phyloP scores from a whole-genome alignment of 495 filamentous ascomycete species.

The Penicillium pulvis region DNA sequence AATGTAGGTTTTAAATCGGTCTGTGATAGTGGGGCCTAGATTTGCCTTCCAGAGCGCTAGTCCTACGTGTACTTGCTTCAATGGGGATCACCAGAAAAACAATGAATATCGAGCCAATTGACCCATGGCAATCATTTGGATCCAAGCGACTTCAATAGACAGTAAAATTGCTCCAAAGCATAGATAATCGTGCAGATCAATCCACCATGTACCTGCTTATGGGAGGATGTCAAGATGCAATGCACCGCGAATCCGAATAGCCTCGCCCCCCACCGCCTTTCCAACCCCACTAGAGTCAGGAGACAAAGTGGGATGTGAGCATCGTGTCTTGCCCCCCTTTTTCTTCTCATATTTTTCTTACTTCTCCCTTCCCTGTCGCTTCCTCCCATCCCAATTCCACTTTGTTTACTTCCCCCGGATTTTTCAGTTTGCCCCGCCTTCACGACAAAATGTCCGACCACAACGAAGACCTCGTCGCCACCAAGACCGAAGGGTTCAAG shows the following conservation, averaged over 20 bases:
- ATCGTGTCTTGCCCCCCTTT: slow-evolving; percentile 11
- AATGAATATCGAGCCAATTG: background rate
- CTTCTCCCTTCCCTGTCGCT: slow-evolving; percentile 1
- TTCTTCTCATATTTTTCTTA: slow-evolving; percentile 3
- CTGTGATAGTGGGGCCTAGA: slow-evolving; percentile 2
- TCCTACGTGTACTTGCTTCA: background rate
- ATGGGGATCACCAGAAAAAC: background rate
- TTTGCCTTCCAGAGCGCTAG: slow-evolving; percentile 1
- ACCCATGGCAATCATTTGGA: background rate
- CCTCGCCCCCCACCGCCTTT: slow-evolving; percentile 46
- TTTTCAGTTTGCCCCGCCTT: slow-evolving; percentile 4
- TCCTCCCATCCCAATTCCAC: slow-evolving; percentile 3
- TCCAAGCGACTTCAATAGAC: background rate
- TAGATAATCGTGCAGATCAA: background rate
- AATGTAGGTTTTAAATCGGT: background rate
- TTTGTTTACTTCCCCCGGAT: slow-evolving; percentile 10
- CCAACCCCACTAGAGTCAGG: slow-evolving; percentile 47
- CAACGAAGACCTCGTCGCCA: slow-evolving; percentile 79
- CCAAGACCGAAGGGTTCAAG: slow-evolving; percentile 93
- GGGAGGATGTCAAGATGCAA: background rate
- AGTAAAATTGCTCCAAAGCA: background rate
- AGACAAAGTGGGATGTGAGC: slow-evolving; percentile 17
- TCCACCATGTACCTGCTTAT: background rate
- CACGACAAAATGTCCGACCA: slow-evolving; percentile 64
- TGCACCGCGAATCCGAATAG: slow-evolving; percentile 26